Evolutionary conservation across 2,329 filamentous ascomycete species (phyloP).

Genomic region (Ceratocystiopsis minuta): DNA sequence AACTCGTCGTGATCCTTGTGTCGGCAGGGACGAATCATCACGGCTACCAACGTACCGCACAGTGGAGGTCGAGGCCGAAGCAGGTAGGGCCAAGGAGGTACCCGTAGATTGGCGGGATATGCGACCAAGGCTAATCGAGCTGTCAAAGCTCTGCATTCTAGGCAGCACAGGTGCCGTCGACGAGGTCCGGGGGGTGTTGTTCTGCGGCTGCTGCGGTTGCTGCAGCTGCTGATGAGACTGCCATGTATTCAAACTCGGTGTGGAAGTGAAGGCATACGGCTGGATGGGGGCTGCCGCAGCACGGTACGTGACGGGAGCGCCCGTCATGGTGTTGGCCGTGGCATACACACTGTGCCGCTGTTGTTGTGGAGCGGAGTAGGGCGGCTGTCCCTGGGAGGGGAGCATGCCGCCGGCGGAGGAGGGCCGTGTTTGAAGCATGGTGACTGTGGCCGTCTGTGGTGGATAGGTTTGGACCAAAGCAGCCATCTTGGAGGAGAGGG

Average conservation of each 20-base stretch:
- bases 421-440: slow-evolving; percentile 59
- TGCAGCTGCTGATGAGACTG: slow-evolving; percentile 1
- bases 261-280: slow-evolving; percentile 58
- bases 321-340: slow-evolving; percentile 25
- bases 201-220: neutral
- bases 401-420: slow-evolving; percentile 45
- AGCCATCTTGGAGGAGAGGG: slow-evolving; percentile 43
- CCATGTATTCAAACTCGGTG: slow-evolving; percentile 42
- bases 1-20: slow-evolving; percentile 20
- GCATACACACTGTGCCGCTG: slow-evolving; percentile 33
- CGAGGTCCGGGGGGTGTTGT: slow-evolving; percentile 21
- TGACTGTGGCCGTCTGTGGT: slow-evolving; percentile 54
- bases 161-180: slow-evolving; percentile 26
- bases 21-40: slow-evolving; percentile 32
- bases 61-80: slow-evolving; percentile 15
- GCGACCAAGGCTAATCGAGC: neutral
- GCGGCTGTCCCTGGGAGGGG: slow-evolving; percentile 30
- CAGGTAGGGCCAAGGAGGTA: slow-evolving; percentile 22
- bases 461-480: slow-evolving; percentile 68
- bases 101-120: slow-evolving; percentile 17
- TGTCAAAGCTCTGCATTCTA: slow-evolving; percentile 21
- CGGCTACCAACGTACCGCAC: slow-evolving; percentile 24
- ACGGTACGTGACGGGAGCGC: slow-evolving; percentile 30
- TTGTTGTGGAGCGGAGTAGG: slow-evolving; percentile 27
- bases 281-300: slow-evolving; percentile 43